These are phyloP conservation scores for Alternaria gansuensis DNA, from an alignment of 2,329 filamentous ascomycete species.

Conservation along the genomic window DNA sequence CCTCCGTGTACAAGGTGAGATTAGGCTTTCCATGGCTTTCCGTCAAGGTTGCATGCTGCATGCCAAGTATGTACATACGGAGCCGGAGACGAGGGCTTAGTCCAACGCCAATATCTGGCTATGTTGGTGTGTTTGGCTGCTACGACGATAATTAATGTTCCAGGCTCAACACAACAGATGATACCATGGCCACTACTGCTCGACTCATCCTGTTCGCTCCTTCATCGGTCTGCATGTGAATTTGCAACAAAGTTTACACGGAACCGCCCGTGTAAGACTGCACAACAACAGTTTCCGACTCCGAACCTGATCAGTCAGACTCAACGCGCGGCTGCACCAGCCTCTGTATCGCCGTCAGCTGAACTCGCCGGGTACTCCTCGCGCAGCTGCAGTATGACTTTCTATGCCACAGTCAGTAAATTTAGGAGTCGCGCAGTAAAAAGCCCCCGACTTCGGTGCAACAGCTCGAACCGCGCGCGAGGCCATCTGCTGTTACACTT, in stretches of 20 bases:
- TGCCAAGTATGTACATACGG: conserved; percentile 13
- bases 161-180: conserved; percentile 3
- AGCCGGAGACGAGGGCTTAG: conserved; percentile 12
- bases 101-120: conserved; percentile 5
- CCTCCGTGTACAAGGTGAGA: conserved; percentile 23
- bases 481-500: conserved; percentile 16
- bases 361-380: conserved; percentile 52
- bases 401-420: conserved; percentile 45
- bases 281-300: conserved; percentile 20
- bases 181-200: not conserved
- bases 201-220: conserved; percentile 2
- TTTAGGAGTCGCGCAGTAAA: conserved; percentile 10
- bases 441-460: not conserved
- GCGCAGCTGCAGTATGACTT: conserved; percentile 58
- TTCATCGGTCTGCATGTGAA: conserved; percentile 4
- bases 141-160: conserved; percentile 13
- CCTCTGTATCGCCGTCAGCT: conserved; percentile 40
- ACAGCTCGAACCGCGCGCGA: conserved; percentile 23
- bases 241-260: conserved; percentile 2
- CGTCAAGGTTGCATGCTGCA: conserved; percentile 16
- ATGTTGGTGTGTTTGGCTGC: not conserved
- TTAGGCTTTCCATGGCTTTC: conserved; percentile 13
- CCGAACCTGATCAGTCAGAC: not conserved
- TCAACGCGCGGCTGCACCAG: conserved; percentile 36
- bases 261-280: conserved; percentile 21